Percentiles rank a stretch among this genome's conserved stretches.
Evolutionary conservation across 1,139 yeast species (phyloP).

Genomic region (Fermentozyma sake): DNA sequence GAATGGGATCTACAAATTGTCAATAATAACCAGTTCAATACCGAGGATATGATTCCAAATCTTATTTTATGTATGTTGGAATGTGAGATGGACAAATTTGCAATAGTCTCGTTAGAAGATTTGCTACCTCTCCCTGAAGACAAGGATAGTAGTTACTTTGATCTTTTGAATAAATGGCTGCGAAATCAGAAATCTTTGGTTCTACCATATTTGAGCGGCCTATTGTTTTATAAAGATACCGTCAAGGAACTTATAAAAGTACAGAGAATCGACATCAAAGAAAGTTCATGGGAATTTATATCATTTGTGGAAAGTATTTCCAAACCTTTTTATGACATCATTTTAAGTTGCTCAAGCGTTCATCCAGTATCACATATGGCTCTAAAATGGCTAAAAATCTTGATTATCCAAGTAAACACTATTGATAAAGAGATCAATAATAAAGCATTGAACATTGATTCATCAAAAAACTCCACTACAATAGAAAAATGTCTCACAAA

Average conservation of each 20-base stretch:
- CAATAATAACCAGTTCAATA: too few species aligned
- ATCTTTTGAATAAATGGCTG: slow-evolving; percentile 6
- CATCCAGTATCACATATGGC: slow-evolving; percentile 16
- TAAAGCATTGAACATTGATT: too few species aligned
- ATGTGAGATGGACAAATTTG: slow-evolving; percentile 7
- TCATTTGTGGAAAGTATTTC: slow-evolving; percentile 10
- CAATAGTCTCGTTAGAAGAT: slow-evolving; percentile 3
- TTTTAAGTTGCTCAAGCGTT: slow-evolving; percentile 6
- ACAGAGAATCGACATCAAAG: slow-evolving; percentile 4
- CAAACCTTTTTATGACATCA: slow-evolving; percentile 11
- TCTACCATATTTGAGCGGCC: slow-evolving; percentile 7
- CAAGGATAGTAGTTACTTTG: slow-evolving; percentile 4
- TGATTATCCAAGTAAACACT: slow-evolving; percentile 14
- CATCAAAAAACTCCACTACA: too few species aligned
- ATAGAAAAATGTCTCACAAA: slow-evolving; percentile 5
- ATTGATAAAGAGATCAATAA: slow-evolving; percentile 4
- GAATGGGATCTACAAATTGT: slow-evolving; percentile 1
- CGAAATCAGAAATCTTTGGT: slow-evolving; percentile 9
- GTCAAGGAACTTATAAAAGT: too few species aligned
- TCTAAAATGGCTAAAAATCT: slow-evolving; percentile 18
- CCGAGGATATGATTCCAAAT: slow-evolving; percentile 9
- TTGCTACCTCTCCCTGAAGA: slow-evolving; percentile 5
- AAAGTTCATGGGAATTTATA: slow-evolving; percentile 14
- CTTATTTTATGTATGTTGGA: too few species aligned
- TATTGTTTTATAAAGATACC: slow-evolving; percentile 9